These are phyloP conservation scores for Pogostemon cablin DNA, from an alignment of 257 asterid species.

Conservation along the genomic window DNA sequence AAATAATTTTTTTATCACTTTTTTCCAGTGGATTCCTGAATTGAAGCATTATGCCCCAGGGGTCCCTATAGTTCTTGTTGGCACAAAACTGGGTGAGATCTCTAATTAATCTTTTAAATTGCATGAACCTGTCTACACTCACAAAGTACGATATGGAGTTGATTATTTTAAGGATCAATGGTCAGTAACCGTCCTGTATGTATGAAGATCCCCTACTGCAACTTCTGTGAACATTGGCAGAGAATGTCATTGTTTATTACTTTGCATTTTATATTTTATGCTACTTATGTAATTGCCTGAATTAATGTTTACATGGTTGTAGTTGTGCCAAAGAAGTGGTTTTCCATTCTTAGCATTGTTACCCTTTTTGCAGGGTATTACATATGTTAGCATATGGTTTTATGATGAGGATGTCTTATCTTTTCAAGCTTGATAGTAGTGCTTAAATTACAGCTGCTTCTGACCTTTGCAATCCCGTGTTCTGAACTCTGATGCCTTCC, in stretches of 20 bases:
- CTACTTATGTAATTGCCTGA: not conserved
- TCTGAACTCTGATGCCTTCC: not conserved
- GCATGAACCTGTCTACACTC: slow-evolving; percentile 12
- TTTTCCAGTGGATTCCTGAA: slow-evolving; percentile 79
- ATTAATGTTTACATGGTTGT: slow-evolving; percentile 16
- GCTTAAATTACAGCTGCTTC: slow-evolving; percentile 19
- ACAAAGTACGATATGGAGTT: slow-evolving; percentile 15
- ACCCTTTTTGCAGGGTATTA: not conserved
- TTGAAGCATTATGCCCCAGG: slow-evolving; percentile 82
- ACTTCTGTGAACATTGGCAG: slow-evolving; percentile 6
- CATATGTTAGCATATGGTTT: slow-evolving; percentile 4
- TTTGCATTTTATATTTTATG: not conserved
- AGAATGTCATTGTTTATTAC: not conserved
- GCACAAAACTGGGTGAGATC: slow-evolving; percentile 74
- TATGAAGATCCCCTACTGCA: slow-evolving; percentile 13
- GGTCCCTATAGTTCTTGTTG: slow-evolving; percentile 79
- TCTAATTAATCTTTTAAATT: slow-evolving; percentile 25
- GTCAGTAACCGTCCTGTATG: not conserved
- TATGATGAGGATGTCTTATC: not conserved
- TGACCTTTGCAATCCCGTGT: slow-evolving; percentile 9
- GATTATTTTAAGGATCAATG: slow-evolving; percentile 19
- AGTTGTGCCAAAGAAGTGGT: not conserved
- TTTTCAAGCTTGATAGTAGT: not conserved
- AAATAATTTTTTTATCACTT: slow-evolving; percentile 3
- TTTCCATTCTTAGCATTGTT: slow-evolving; percentile 3